phyloP scores from a whole-genome alignment of 2,329 filamentous ascomycete genomes.

The Pestalotiopsis sp. region DNA sequence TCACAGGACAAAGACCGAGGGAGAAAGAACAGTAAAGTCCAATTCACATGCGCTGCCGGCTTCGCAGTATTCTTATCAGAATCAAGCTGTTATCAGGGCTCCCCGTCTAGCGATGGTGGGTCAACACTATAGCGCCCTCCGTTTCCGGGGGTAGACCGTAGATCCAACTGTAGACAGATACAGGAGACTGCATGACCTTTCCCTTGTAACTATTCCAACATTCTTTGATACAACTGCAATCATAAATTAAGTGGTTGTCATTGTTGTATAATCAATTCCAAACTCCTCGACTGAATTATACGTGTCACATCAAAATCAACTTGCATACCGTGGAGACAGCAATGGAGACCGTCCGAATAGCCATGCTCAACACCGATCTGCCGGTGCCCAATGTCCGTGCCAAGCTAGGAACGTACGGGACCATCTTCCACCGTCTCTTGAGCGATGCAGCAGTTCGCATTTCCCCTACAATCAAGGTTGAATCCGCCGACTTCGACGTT shows the following conservation, averaged over 20 bases:
- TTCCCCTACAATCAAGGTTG: slow-evolving; percentile 10
- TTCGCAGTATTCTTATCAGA: neutral
- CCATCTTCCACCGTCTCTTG: neutral
- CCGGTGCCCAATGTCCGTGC: slow-evolving; percentile 5
- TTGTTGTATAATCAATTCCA: neutral
- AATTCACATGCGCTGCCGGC: no score
- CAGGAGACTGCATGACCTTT: neutral
- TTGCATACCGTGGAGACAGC: slow-evolving; percentile 13
- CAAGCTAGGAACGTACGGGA: neutral
- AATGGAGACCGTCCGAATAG: slow-evolving; percentile 13
- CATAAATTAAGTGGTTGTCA: neutral
- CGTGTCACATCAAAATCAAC: neutral
- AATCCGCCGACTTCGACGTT: slow-evolving; percentile 36
- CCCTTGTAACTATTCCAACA: neutral
- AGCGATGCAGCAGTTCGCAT: neutral
- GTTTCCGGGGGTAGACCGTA: neutral
- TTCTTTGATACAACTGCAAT: neutral
- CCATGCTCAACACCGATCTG: slow-evolving; percentile 2
- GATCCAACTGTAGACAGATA: neutral
- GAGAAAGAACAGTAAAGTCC: no score
- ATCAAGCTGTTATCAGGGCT: neutral
- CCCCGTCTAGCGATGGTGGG: neutral
- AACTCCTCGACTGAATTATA: neutral
- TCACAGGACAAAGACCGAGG: no score
- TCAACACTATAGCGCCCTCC: neutral